Evolutionary conservation across 768 basidiomycete genomes (phyloP).

Genomic region (Boletus insuetus): DNA sequence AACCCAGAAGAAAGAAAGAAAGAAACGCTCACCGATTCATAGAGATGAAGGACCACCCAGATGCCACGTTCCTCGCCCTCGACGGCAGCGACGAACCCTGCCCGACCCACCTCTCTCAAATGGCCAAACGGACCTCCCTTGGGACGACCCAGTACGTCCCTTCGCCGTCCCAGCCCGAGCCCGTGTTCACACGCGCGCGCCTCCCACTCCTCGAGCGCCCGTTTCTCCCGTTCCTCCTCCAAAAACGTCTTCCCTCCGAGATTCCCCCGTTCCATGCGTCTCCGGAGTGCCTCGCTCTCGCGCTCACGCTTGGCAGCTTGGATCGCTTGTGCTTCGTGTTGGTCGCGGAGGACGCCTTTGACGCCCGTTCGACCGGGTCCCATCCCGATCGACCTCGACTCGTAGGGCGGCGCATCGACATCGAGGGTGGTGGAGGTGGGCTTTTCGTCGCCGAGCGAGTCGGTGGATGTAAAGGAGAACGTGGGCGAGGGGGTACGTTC

Average conservation of each 20-base stretch:
- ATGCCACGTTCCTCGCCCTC: conserved; percentile 65
- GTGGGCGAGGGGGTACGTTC: conserved; percentile 57
- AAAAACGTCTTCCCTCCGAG: conserved; percentile 69
- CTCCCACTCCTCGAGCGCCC: conserved; percentile 38
- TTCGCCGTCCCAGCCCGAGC: conserved; percentile 1
- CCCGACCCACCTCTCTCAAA: conserved; percentile 73
- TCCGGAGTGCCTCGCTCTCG: conserved; percentile 52
- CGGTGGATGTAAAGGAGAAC: conserved; percentile 22
- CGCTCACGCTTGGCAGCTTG: conserved; percentile 49
- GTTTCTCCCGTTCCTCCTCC: conserved; percentile 71
- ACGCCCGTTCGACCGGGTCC: conserved; percentile 85
- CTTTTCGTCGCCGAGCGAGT: conserved; percentile 44
- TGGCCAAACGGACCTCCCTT: conserved; percentile 69
- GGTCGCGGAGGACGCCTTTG: conserved; percentile 84
- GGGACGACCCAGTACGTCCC: conserved; percentile 46
- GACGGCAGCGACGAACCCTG: conserved; percentile 71
- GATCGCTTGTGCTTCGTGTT: conserved; percentile 61
- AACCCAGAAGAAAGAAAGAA: background rate
- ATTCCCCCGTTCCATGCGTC: conserved; percentile 60
- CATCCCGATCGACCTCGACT: conserved; percentile 80
- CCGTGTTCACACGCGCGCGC: conserved; percentile 17
- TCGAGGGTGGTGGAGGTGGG: conserved; percentile 33
- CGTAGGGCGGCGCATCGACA: conserved; percentile 26
- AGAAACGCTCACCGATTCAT: conserved; percentile 61
- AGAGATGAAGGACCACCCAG: conserved; percentile 87